phyloP scores from a whole-genome alignment of 2,329 filamentous ascomycete genomes.

The Cladophialophora immunda region DNA sequence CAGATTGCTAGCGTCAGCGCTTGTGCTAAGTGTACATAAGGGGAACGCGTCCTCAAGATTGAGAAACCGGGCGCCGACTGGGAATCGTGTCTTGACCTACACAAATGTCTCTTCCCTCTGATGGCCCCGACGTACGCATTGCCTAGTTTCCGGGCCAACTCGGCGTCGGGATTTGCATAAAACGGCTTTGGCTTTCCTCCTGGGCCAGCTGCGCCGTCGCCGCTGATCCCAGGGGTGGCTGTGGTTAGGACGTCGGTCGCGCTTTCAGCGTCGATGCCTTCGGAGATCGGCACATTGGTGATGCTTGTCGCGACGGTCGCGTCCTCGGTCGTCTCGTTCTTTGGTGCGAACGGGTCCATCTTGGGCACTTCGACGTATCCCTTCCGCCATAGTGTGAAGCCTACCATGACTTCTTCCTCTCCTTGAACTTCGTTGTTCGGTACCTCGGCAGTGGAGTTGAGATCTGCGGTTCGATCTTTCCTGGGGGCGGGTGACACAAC shows the following conservation, averaged over 20 bases:
- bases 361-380: constrained; percentile 35
- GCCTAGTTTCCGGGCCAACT: constrained; percentile 26
- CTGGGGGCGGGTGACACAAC: constrained; percentile 19
- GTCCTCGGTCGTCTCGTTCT: neutral
- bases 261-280: constrained; percentile 7
- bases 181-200: constrained; percentile 17
- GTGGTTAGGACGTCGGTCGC: neutral
- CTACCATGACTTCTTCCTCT: constrained; percentile 33
- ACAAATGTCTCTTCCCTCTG: constrained; percentile 37
- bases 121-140: constrained; percentile 32
- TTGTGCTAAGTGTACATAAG: too few species aligned
- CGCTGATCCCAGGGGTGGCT: neutral
- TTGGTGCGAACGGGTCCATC: constrained; percentile 31
- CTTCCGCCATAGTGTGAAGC: constrained; percentile 32
- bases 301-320: constrained; percentile 6
- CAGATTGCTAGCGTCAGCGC: neutral
- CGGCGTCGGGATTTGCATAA: constrained; percentile 27
- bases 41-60: too few species aligned
- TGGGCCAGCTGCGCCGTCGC: neutral
- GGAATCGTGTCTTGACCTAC: constrained; percentile 18
- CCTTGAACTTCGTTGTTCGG: too few species aligned
- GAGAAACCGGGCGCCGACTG: too few species aligned
- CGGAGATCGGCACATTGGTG: constrained; percentile 14
- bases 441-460: neutral
- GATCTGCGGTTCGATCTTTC: neutral